A percentile compares a stretch with the other conserved stretches of the same genome.
Conservation (phyloP, 2,329 filamentous ascomycete species). For the Gyromitra esculenta region DNA sequence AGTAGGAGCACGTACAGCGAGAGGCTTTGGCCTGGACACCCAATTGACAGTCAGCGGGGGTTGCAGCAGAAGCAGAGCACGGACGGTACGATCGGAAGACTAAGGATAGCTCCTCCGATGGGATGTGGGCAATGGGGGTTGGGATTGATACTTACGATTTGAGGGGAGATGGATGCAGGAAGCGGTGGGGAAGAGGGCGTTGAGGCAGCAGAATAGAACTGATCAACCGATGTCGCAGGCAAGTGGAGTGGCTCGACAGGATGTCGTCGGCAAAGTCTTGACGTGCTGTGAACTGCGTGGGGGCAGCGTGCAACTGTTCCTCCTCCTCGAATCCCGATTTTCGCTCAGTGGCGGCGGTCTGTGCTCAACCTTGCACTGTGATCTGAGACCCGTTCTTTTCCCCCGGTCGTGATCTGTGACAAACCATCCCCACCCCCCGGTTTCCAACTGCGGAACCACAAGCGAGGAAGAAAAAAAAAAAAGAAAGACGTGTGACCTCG, state of each 20-base stretch:
- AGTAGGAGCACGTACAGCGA: constrained; percentile 26
- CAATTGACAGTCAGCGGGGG: constrained; percentile 41
- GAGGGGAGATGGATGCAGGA: constrained; percentile 42
- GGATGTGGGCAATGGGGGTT: neutral
- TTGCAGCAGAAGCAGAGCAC: constrained; percentile 14
- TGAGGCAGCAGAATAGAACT: constrained; percentile 3
- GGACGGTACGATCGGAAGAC: constrained; percentile 32
- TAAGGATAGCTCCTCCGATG: neutral
- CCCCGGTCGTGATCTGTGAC: constrained; percentile 39
- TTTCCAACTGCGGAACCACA: constrained; percentile 32
- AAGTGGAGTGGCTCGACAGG: constrained; percentile 24
- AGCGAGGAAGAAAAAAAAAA: constrained; percentile 21
- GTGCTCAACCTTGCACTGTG: constrained; percentile 35
- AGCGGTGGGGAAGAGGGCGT: constrained; percentile 21
- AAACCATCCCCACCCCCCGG: constrained; percentile 31
- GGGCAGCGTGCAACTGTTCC: constrained; percentile 45
- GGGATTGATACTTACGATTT: constrained; percentile 38
- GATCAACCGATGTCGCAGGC: constrained; percentile 28
- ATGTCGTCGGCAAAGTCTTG: constrained; percentile 34
- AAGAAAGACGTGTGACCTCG: constrained; percentile 34
- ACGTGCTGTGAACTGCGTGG: constrained; percentile 47
- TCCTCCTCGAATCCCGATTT: constrained; percentile 23
- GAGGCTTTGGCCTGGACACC: constrained; percentile 32
- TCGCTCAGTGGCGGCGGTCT: constrained; percentile 31
- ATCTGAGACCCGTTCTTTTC: constrained; percentile 8